These are phyloP conservation scores for Xylaria grammica DNA, from an alignment of 495 filamentous ascomycete genomes.

Conservation along the genomic window DNA sequence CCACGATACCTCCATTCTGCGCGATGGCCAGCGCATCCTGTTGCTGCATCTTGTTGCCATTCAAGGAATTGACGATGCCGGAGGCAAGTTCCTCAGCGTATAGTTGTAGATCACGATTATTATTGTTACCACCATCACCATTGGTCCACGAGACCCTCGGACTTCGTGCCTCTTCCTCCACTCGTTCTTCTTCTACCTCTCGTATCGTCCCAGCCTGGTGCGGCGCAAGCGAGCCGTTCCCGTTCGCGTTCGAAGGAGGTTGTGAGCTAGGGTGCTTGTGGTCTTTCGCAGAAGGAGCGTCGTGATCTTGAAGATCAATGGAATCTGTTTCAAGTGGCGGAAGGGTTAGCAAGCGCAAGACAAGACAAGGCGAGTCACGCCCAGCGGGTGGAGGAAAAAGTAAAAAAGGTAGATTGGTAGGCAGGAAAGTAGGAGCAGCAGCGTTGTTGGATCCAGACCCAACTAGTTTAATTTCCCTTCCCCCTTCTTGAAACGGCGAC, in stretches of 20 bases:
- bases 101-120: slow-evolving; percentile 51
- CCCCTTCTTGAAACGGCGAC: slow-evolving; percentile 25
- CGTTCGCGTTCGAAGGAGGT: slow-evolving; percentile 41
- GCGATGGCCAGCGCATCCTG: slow-evolving; percentile 59
- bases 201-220: slow-evolving; percentile 85
- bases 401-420: slow-evolving; percentile 13
- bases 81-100: slow-evolving; percentile 56
- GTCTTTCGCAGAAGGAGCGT: slow-evolving; percentile 81
- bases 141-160: slow-evolving; percentile 55
- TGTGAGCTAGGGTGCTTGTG: slow-evolving; percentile 50
- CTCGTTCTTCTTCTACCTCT: slow-evolving; percentile 75
- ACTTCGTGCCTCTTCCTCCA: slow-evolving; percentile 65
- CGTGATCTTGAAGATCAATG: slow-evolving; percentile 88
- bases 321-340: slow-evolving; percentile 68
- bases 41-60: slow-evolving; percentile 52
- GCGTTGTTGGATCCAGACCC: slow-evolving; percentile 24
- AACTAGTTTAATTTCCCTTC: slow-evolving; percentile 21
- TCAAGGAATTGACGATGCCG: slow-evolving; percentile 53
- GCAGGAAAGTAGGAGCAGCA: background rate
- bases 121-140: slow-evolving; percentile 52
- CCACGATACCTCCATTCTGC: slow-evolving; percentile 58
- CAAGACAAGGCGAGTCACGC: slow-evolving; percentile 31
- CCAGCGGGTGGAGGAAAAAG: too few relatives aligned
- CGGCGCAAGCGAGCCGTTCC: slow-evolving; percentile 67
- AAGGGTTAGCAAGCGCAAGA: slow-evolving; percentile 31